Conservation (phyloP, 2,329 filamentous ascomycete genomes). For the Paecilomyces niveus region DNA sequence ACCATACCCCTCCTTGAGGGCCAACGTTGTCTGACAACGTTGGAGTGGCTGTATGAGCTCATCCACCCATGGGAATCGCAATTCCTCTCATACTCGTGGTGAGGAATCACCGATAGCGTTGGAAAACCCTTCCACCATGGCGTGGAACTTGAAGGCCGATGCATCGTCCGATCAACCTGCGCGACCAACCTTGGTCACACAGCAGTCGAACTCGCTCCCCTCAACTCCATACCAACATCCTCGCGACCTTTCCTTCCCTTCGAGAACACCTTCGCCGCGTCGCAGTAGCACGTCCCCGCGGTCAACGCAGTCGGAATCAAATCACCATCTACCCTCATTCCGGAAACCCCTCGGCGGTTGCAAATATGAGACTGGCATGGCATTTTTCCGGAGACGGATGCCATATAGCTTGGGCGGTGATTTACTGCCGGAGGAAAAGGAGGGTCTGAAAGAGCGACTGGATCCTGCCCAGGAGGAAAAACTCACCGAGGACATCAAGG, state of each 20-base stretch:
- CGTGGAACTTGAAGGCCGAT: constrained; percentile 31
- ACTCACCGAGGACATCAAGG: constrained; percentile 74
- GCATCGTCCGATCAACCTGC: constrained; percentile 28
- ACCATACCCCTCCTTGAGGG: constrained; percentile 10
- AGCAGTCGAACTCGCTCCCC: constrained; percentile 82
- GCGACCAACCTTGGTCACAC: constrained; percentile 48
- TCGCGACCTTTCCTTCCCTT: constrained; percentile 72
- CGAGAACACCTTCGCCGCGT: constrained; percentile 73
- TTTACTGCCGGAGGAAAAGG: constrained; percentile 60
- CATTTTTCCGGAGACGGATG: constrained; percentile 76
- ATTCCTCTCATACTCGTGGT: constrained; percentile 31
- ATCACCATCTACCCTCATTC: constrained; percentile 62
- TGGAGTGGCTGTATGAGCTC: constrained; percentile 35
- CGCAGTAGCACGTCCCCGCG: constrained; percentile 74
- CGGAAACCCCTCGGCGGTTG: constrained; percentile 64
- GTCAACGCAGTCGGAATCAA: constrained; percentile 85
- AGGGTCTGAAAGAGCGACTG: constrained; percentile 63
- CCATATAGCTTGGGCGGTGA: constrained; percentile 86
- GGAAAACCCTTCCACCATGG: constrained; percentile 33
- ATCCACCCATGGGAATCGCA: constrained; percentile 36
- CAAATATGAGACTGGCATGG: constrained; percentile 81
- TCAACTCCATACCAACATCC: constrained; percentile 88
- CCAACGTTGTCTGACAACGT: constrained; percentile 23
- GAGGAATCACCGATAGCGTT: constrained; percentile 36
- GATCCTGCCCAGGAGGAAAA: constrained; percentile 66